Conservation (phyloP, 129 eudicot species). For the Dittrichia graveolens region DNA sequence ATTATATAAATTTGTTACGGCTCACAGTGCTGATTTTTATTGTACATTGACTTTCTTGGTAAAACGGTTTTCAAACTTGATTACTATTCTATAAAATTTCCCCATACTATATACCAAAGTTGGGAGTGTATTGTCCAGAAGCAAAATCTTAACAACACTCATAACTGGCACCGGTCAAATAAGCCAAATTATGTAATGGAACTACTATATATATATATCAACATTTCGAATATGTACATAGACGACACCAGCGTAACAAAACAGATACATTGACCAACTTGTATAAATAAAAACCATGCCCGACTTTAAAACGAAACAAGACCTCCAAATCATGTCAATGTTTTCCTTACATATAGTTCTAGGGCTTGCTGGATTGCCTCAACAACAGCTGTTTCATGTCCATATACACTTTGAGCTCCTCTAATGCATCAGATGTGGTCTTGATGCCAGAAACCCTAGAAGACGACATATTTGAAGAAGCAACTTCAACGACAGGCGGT, state of each 20-base stretch:
- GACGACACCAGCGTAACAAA: constrained; percentile 8
- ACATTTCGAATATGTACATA: constrained; percentile 40
- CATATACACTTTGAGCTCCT: constrained; percentile 74
- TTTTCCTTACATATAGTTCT: background rate
- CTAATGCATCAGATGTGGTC: constrained; percentile 82
- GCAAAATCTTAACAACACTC: constrained; percentile 18
- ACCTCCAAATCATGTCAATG: constrained; percentile 2
- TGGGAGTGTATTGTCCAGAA: too few species aligned
- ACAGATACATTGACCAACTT: constrained; percentile 18
- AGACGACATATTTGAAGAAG: constrained; percentile 37
- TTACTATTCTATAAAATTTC: too few species aligned
- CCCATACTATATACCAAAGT: too few species aligned
- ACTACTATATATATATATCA: constrained; percentile 31
- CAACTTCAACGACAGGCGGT: constrained; percentile 23
- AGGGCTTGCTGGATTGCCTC: constrained; percentile 44
- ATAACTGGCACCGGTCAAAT: background rate
- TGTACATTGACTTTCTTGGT: too few species aligned
- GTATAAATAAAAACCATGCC: constrained; percentile 10
- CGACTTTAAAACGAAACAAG: constrained; percentile 23
- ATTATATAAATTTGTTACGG: too few species aligned
- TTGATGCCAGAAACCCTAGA: constrained; percentile 46
- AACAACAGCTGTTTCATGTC: constrained; percentile 64
- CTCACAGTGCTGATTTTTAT: too few species aligned
- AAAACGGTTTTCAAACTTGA: too few species aligned
- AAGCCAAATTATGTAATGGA: constrained; percentile 23